Evolutionary conservation across 129 eudicot genomes (phyloP).

Genomic region (Heracleum sosnowskyi): DNA sequence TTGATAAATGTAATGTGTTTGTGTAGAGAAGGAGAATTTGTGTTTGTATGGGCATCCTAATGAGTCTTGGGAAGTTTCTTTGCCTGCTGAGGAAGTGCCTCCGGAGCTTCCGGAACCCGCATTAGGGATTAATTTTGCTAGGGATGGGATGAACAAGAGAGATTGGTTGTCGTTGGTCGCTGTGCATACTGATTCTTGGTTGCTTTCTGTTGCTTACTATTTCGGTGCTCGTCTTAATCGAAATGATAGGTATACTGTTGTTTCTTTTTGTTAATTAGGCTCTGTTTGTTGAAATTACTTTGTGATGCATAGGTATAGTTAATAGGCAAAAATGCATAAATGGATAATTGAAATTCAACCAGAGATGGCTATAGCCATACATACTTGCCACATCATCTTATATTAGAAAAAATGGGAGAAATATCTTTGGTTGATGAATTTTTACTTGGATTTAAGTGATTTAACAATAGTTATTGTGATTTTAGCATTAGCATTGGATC

Average conservation of each 20-base stretch:
- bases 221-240: constrained; percentile 66
- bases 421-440: no score
- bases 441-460: no score
- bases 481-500: no score
- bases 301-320: background rate
- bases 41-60: constrained; percentile 65
- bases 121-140: constrained; percentile 60
- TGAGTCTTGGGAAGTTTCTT: constrained; percentile 58
- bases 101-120: constrained; percentile 74
- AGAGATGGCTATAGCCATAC: no score
- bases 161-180: constrained; percentile 68
- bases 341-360: no score
- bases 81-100: constrained; percentile 70
- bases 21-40: constrained; percentile 53
- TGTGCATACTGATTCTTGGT: constrained; percentile 61
- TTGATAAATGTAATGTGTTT: background rate
- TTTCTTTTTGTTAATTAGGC: background rate
- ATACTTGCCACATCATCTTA: no score
- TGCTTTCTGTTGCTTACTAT: constrained; percentile 61
- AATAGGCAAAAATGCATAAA: no score
- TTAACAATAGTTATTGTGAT: no score
- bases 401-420: no score
- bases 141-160: constrained; percentile 57
- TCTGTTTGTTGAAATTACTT: background rate
- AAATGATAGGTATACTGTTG: constrained; percentile 35